Evolutionary conservation across 768 basidiomycete genomes (phyloP).

Genomic region (Collybiopsis confluens): DNA sequence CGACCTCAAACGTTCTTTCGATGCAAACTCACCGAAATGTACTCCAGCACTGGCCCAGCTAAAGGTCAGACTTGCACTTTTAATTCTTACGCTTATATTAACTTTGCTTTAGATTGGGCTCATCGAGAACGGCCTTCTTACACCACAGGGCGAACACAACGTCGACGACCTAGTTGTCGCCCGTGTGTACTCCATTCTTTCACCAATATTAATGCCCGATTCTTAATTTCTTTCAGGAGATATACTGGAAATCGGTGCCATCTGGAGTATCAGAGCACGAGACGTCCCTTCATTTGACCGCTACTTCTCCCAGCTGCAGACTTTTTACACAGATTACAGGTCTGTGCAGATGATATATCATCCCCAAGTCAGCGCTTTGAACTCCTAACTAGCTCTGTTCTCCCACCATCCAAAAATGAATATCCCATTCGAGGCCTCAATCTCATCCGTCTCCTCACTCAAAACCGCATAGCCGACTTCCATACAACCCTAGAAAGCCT

Average conservation of each 20-base stretch:
- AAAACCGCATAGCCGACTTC: slow-evolving; percentile 96
- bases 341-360: slow-evolving; percentile 17
- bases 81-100: not conserved
- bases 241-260: slow-evolving; percentile 92
- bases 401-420: slow-evolving; percentile 84
- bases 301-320: slow-evolving; percentile 88
- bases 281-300: slow-evolving; percentile 93
- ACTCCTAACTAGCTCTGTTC: slow-evolving; percentile 43
- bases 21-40: slow-evolving; percentile 63
- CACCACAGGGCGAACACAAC: slow-evolving; percentile 64
- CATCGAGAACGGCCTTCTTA: slow-evolving; percentile 70
- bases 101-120: slow-evolving; percentile 56
- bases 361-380: not conserved
- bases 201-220: not conserved
- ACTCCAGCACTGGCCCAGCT: slow-evolving; percentile 62
- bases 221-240: slow-evolving; percentile 52
- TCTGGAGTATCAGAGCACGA: slow-evolving; percentile 85
- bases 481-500: slow-evolving; percentile 95
- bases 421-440: slow-evolving; percentile 88
- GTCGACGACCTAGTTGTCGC: slow-evolving; percentile 67
- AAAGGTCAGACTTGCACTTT: slow-evolving; percentile 49
- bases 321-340: slow-evolving; percentile 87
- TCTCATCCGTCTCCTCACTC: slow-evolving; percentile 90
- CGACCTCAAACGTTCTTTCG: slow-evolving; percentile 65
- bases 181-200: slow-evolving; percentile 54